Percentiles rank a stretch among this genome's conserved stretches.
These are phyloP conservation scores for Cercophora sp. DNA, from an alignment of 495 filamentous ascomycete species.

Conservation along the genomic window DNA sequence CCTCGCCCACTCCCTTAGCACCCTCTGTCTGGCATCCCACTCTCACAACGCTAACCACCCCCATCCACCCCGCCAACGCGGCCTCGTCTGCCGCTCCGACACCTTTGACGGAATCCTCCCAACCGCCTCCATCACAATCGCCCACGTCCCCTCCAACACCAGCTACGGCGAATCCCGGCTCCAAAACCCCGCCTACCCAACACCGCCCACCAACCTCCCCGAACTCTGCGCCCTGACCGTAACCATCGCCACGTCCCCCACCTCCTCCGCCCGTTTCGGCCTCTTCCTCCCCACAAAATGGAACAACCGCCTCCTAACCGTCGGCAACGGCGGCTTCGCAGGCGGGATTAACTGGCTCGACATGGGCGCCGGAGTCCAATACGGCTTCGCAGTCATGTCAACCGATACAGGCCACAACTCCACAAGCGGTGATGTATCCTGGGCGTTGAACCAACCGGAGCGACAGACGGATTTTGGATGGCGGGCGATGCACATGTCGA, in stretches of 20 bases:
- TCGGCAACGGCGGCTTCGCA: slow-evolving; percentile 50
- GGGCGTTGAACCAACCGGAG: slow-evolving; percentile 45
- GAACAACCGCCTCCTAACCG: slow-evolving; percentile 46
- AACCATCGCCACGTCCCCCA: slow-evolving; percentile 38
- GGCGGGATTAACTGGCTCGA: slow-evolving; percentile 54
- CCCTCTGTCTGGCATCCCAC: background rate
- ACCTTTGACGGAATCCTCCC: slow-evolving; percentile 6
- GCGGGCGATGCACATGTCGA: slow-evolving; percentile 48
- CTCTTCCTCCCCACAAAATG: slow-evolving; percentile 42
- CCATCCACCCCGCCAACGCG: background rate
- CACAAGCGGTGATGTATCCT: slow-evolving; percentile 31
- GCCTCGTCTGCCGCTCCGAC: background rate
- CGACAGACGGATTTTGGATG: slow-evolving; percentile 42
- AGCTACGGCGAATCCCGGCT: slow-evolving; percentile 32
- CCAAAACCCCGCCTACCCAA: slow-evolving; percentile 34
- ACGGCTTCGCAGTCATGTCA: slow-evolving; percentile 51
- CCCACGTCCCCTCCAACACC: slow-evolving; percentile 5
- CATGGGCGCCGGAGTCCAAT: slow-evolving; percentile 41
- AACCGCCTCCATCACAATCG: background rate
- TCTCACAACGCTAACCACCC: background rate
- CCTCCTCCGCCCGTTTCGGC: slow-evolving; percentile 41
- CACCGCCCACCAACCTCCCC: slow-evolving; percentile 39
- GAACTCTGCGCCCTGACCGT: slow-evolving; percentile 46
- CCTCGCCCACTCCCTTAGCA: background rate
- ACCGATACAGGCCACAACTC: slow-evolving; percentile 56